Conservation (phyloP, 1,284 basidiomycete species). For the Meira nashicola region DNA sequence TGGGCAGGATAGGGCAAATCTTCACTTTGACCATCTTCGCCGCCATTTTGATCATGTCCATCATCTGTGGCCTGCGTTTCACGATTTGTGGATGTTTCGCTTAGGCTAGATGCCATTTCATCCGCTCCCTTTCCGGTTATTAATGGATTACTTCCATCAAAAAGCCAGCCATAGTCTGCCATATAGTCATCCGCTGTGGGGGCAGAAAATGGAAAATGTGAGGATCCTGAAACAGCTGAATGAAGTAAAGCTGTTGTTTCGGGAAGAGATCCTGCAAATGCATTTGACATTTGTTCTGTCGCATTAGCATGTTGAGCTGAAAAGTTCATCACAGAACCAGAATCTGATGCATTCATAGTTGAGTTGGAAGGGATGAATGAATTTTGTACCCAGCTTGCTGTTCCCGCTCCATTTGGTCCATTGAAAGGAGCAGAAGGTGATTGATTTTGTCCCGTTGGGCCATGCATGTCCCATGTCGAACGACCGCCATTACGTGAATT, state of each 20-base stretch:
- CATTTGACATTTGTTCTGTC: too few relatives aligned
- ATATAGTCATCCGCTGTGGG: slow-evolving; percentile 24
- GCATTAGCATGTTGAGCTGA: too few relatives aligned
- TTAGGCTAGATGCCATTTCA: neutral
- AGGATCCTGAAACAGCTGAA: neutral
- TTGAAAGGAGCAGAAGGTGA: too few relatives aligned
- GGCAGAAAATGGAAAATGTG: slow-evolving; percentile 27
- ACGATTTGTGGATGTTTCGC: neutral
- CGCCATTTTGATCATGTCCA: neutral
- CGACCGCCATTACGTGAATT: too few relatives aligned
- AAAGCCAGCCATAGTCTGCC: slow-evolving; percentile 37
- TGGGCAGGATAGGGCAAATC: neutral
- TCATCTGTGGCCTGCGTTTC: neutral
- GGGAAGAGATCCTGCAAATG: neutral
- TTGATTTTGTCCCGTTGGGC: too few relatives aligned
- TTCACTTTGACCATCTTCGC: neutral
- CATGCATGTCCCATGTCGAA: too few relatives aligned
- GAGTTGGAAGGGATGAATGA: too few relatives aligned
- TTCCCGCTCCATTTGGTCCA: too few relatives aligned
- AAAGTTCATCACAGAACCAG: too few relatives aligned
- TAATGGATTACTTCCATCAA: slow-evolving; percentile 33
- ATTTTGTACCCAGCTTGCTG: too few relatives aligned
- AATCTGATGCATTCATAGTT: too few relatives aligned
- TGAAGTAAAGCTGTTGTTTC: neutral
- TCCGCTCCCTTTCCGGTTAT: neutral